Evolutionary conservation across 2,329 filamentous ascomycete species (phyloP).

Genomic region (Aspergillus latus): DNA sequence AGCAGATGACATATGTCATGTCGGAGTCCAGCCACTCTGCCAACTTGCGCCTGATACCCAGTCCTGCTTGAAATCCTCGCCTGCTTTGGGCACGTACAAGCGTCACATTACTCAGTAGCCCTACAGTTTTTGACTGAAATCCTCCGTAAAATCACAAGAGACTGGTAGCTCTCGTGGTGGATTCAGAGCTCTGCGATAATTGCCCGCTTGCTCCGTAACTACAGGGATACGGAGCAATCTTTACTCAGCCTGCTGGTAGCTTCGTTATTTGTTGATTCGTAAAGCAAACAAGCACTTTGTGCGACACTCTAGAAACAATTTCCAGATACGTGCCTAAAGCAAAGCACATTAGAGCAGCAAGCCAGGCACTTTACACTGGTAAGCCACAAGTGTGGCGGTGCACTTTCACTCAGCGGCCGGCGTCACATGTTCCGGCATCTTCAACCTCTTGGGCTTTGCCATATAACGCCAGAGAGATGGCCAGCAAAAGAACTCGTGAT

Average conservation of each 20-base stretch:
- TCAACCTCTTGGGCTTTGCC: not conserved
- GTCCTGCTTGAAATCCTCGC: slow-evolving; percentile 7
- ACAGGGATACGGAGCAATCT: not conserved
- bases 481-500: slow-evolving; percentile 74
- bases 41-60: slow-evolving; percentile 3
- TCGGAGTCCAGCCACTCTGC: slow-evolving; percentile 1
- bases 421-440: slow-evolving; percentile 11
- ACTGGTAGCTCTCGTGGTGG: slow-evolving; percentile 4
- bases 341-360: not conserved
- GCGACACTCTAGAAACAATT: not conserved
- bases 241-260: not conserved
- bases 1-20: slow-evolving; percentile 2
- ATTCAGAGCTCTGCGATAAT: not conserved
- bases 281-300: not conserved
- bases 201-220: not conserved
- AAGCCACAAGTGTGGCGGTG: slow-evolving; percentile 17
- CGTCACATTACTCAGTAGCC: not conserved
- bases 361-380: not conserved
- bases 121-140: not conserved
- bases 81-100: slow-evolving; percentile 19
- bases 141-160: not conserved
- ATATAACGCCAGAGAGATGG: slow-evolving; percentile 53
- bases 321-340: too few species aligned
- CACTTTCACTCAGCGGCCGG: not conserved
- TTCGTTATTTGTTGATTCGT: not conserved